phyloP scores from a whole-genome alignment of 1,139 yeast genomes.

The Scheffersomyces segobiensis region DNA sequence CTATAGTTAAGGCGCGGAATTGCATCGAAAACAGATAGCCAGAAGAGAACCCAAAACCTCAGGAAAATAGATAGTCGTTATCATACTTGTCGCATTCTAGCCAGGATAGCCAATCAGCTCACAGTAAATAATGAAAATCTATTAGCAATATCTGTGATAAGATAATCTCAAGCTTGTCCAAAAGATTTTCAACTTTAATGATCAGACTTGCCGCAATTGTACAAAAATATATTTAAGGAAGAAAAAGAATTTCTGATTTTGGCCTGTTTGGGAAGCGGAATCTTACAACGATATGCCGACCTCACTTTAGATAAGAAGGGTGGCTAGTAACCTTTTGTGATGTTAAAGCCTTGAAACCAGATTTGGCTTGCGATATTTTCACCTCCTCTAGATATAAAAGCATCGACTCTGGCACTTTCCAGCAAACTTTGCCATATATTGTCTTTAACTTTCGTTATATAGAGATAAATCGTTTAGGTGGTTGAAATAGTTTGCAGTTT shows the following conservation, averaged over 20 bases:
- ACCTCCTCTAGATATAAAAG: not conserved
- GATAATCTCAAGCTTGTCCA: not conserved
- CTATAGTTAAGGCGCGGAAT: not conserved
- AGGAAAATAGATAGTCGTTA: not conserved
- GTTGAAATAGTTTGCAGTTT: not conserved
- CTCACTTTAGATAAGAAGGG: not conserved
- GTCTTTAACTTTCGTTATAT: not conserved
- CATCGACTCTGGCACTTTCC: not conserved
- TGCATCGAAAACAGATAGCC: not conserved
- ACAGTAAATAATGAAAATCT: not conserved
- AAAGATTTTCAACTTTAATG: not conserved
- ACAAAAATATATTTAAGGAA: not conserved
- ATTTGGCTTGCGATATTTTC: not conserved
- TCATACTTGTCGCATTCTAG: not conserved
- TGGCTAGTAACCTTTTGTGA: not conserved
- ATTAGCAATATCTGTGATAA: not conserved
- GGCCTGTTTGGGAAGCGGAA: not conserved
- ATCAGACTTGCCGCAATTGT: not conserved
- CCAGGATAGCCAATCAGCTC: not conserved
- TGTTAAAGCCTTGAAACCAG: not conserved
- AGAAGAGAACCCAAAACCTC: not conserved
- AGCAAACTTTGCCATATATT: not conserved
- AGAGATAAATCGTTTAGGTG: not conserved
- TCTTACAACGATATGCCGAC: not conserved
- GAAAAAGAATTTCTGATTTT: not conserved